Evolutionary conservation across 495 filamentous ascomycete species (phyloP).

Genomic region (Lepidopterella palustris): DNA sequence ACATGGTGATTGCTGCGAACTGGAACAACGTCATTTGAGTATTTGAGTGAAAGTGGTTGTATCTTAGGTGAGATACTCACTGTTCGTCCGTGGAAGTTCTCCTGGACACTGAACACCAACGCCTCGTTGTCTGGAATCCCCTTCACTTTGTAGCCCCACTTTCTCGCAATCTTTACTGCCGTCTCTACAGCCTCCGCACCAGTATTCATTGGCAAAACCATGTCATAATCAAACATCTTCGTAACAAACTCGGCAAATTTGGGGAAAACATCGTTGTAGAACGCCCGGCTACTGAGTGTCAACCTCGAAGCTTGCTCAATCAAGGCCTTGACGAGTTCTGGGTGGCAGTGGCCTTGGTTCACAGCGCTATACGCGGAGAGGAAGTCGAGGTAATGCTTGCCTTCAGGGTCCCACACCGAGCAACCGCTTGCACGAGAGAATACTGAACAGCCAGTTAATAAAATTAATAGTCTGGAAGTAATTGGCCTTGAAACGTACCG

Average conservation of each 20-base stretch:
- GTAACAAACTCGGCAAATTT: conserved; percentile 91
- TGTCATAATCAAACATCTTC: conserved; percentile 86
- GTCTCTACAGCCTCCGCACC: conserved; percentile 99
- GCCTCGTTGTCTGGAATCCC: conserved; percentile 79
- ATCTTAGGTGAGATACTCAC: conserved; percentile 46
- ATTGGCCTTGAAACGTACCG: conserved; percentile 8
- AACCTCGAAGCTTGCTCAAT: conserved; percentile 84
- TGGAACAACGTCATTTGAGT: conserved; percentile 40
- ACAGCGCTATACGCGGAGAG: conserved; percentile 96
- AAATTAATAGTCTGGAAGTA: conserved; percentile 38
- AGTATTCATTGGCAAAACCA: conserved; percentile 99
- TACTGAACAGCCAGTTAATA: conserved; percentile 29
- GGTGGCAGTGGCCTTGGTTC: conserved; percentile 98
- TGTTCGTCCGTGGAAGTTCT: conserved; percentile 96
- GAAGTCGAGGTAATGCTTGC: conserved; percentile 95
- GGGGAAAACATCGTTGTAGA: conserved; percentile 99
- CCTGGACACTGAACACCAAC: conserved; percentile 71
- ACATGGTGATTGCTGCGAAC: conserved; percentile 94
- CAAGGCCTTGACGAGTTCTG: conserved; percentile 83
- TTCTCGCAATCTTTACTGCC: conserved; percentile 91
- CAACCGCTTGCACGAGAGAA: conserved; percentile 66
- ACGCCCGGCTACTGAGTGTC: conserved; percentile 90
- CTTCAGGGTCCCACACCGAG: conserved; percentile 95
- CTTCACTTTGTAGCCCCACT: conserved; percentile 99
- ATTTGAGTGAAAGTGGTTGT: background rate